These are phyloP conservation scores for Chenopodium formosanum DNA, from an alignment of 148 eudicot genomes.

Conservation along the genomic window DNA sequence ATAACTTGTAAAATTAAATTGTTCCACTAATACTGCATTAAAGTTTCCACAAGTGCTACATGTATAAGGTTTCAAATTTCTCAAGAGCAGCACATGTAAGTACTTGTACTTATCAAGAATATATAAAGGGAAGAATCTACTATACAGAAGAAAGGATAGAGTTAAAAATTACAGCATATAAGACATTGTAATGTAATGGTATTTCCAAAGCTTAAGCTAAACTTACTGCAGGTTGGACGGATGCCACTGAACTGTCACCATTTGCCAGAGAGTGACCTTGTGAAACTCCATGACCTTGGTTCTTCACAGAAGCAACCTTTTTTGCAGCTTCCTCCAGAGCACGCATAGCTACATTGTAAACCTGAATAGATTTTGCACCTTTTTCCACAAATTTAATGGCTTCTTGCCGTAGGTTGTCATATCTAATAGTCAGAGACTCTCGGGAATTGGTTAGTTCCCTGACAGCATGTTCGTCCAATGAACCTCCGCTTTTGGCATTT, in stretches of 20 bases:
- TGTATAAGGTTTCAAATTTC: background rate
- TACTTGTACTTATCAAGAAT: too few relatives aligned
- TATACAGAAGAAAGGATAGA: too few relatives aligned
- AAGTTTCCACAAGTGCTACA: background rate
- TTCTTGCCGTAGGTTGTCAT: conserved; percentile 36
- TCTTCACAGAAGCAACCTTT: conserved; percentile 35
- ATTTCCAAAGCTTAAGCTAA: background rate
- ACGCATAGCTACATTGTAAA: conserved; percentile 41
- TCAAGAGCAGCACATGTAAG: too few relatives aligned
- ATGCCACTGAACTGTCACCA: conserved; percentile 23
- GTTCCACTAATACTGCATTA: background rate
- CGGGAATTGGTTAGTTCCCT: conserved; percentile 20
- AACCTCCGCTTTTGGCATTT: conserved; percentile 31
- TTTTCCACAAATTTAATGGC: conserved; percentile 49
- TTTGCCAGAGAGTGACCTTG: conserved; percentile 19
- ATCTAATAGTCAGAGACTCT: conserved; percentile 27
- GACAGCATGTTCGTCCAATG: conserved; percentile 24
- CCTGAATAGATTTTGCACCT: conserved; percentile 48
- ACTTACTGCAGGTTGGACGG: conserved; percentile 32
- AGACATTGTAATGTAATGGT: background rate
- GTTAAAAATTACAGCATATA: background rate
- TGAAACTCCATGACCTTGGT: conserved; percentile 21
- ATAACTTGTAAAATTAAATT: too few relatives aligned
- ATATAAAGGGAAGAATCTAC: background rate
- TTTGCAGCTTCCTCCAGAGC: conserved; percentile 40